These are phyloP conservation scores for Mucor lusitanicus DNA, from an alignment of 371 early-diverging fungal species.

Conservation along the genomic window DNA sequence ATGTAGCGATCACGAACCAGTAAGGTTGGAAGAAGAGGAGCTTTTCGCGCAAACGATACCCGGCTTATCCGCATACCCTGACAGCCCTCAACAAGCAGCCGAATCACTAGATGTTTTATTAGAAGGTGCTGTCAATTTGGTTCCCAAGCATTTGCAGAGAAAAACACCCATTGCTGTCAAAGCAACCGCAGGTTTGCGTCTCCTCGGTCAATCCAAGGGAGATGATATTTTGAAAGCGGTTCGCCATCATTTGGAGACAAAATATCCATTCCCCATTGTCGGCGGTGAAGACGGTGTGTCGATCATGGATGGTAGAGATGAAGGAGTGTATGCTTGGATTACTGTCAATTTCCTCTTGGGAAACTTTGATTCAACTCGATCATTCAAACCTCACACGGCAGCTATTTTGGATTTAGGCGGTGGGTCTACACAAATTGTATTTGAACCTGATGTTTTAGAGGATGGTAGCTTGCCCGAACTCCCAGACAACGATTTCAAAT, in stretches of 20 bases:
- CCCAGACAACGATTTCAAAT: constrained; percentile 68
- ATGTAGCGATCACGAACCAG: constrained; percentile 55
- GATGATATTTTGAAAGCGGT: constrained; percentile 79
- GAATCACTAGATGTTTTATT: constrained; percentile 79
- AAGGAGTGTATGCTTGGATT: constrained; percentile 98
- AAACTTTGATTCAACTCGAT: constrained; percentile 41
- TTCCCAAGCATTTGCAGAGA: constrained; percentile 67
- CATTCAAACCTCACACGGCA: constrained; percentile 63
- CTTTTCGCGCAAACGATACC: constrained; percentile 87
- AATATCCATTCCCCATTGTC: constrained; percentile 86
- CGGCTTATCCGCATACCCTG: constrained; percentile 79
- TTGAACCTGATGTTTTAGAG: constrained; percentile 74
- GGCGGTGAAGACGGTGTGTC: constrained; percentile 71
- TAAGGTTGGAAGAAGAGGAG: constrained; percentile 65
- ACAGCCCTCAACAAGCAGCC: constrained; percentile 79
- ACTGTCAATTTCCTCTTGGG: constrained; percentile 92
- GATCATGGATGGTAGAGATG: constrained; percentile 95
- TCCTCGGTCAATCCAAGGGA: constrained; percentile 72
- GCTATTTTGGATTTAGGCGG: constrained; percentile 97
- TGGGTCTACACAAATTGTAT: constrained; percentile 96
- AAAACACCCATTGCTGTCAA: constrained; percentile 93
- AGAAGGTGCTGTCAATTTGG: constrained; percentile 64
- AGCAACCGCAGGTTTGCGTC: constrained; percentile 93
- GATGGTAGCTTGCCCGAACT: constrained; percentile 47
- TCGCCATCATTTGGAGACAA: constrained; percentile 54